Conservation (phyloP, 495 filamentous ascomycete genomes). For the Penicillium psychrofluorescens region DNA sequence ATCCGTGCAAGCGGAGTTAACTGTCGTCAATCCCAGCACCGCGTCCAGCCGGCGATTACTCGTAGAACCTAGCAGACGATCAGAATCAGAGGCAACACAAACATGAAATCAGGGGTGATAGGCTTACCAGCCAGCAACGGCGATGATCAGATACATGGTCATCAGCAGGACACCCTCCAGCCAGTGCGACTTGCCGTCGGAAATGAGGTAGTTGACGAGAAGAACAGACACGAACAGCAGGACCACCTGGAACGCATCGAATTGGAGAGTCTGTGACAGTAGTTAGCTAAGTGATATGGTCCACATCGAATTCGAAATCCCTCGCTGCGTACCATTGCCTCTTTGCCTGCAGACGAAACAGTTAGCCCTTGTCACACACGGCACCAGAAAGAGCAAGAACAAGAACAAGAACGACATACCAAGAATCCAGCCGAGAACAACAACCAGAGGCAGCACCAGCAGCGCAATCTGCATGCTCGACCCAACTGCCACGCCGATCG, state of each 20-base stretch:
- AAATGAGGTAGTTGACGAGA: constrained; percentile 78
- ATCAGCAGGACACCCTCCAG: constrained; percentile 71
- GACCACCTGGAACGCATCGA: constrained; percentile 76
- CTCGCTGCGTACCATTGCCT: constrained; percentile 40
- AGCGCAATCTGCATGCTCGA: constrained; percentile 84
- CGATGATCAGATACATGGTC: constrained; percentile 69
- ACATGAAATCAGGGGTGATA: too few species aligned
- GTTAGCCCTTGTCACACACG: too few species aligned
- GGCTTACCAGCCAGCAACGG: constrained; percentile 44
- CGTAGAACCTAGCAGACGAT: too few species aligned
- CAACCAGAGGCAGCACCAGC: constrained; percentile 67
- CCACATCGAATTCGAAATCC: too few species aligned
- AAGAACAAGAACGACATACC: constrained; percentile 29
- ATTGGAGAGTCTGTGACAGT: constrained; percentile 57
- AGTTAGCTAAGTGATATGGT: background rate
- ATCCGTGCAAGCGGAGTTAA: too few species aligned
- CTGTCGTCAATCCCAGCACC: too few species aligned
- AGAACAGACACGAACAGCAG: constrained; percentile 72
- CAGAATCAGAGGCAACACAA: too few species aligned
- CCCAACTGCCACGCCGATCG: constrained; percentile 78
- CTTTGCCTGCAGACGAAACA: constrained; percentile 17
- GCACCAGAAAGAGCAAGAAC: too few species aligned
- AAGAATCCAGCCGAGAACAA: constrained; percentile 78
- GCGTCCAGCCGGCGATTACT: too few species aligned
- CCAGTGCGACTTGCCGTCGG: constrained; percentile 52